Conservation (phyloP, 768 basidiomycete genomes). For the Favolaschia claudopus region DNA sequence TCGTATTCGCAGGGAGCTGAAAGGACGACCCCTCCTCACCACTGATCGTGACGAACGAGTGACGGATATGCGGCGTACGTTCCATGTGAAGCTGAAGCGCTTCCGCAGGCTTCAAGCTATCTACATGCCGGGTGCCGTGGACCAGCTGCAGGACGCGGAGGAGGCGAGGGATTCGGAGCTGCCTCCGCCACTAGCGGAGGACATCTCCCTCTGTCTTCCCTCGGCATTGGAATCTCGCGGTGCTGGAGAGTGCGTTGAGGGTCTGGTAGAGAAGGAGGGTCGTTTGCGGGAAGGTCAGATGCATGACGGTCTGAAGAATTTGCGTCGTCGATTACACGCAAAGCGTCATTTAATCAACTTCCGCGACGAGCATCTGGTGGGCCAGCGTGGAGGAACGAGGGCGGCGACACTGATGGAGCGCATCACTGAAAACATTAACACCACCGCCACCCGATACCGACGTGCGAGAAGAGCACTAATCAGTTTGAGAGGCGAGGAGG, state of each 20-base stretch:
- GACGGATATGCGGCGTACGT: background rate
- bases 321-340: background rate
- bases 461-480: too few species aligned
- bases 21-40: background rate
- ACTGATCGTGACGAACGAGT: background rate
- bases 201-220: background rate
- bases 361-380: background rate
- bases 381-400: too few species aligned
- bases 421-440: background rate
- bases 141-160: background rate
- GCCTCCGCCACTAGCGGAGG: background rate
- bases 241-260: background rate
- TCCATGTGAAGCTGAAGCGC: background rate
- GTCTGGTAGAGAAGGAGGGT: background rate
- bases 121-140: slow-evolving; percentile 1
- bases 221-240: background rate
- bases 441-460: too few species aligned
- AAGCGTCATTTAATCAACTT: background rate
- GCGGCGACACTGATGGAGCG: background rate
- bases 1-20: background rate
- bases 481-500: too few species aligned
- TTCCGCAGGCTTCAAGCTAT: background rate
- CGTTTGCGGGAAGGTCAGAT: background rate
- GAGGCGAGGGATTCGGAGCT: background rate
- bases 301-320: background rate